Conservation (phyloP, 441 rosid genomes). For the Populus trichocarpa region DNA sequence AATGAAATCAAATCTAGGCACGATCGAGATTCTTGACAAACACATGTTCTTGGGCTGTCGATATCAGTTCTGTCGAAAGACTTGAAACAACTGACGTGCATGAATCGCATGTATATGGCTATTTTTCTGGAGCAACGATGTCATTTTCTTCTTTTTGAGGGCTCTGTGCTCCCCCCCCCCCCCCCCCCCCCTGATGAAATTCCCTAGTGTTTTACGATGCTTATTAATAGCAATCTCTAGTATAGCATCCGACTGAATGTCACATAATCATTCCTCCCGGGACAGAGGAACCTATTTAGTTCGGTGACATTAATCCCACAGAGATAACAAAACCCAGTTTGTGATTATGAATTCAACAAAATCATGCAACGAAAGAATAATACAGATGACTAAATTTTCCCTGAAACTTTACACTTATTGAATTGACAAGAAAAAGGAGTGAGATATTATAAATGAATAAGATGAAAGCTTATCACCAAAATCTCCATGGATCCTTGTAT, state of each 20-base stretch:
- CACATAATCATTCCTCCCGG: background rate
- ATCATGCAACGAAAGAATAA: background rate
- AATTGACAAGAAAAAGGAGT: too few relatives aligned
- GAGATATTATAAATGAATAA: background rate
- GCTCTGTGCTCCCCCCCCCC: too few relatives aligned
- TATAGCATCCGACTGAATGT: background rate
- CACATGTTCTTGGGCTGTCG: background rate
- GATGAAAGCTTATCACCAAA: conserved; percentile 54
- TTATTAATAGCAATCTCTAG: background rate
- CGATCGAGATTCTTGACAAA: background rate
- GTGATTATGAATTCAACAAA: background rate
- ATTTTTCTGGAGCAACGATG: too few relatives aligned
- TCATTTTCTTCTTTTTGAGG: too few relatives aligned
- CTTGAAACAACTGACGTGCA: too few relatives aligned
- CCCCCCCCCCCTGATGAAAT: background rate
- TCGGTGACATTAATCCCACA: background rate
- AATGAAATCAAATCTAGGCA: background rate
- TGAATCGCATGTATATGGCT: too few relatives aligned
- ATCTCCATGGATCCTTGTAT: conserved; percentile 96
- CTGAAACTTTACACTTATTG: background rate
- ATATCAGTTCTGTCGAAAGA: too few relatives aligned
- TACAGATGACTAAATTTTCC: background rate
- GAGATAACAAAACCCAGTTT: background rate
- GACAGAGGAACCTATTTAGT: background rate
- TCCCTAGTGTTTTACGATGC: background rate